These are phyloP conservation scores for Capsicum chinense DNA, from an alignment of 257 asterid genomes.

Conservation along the genomic window DNA sequence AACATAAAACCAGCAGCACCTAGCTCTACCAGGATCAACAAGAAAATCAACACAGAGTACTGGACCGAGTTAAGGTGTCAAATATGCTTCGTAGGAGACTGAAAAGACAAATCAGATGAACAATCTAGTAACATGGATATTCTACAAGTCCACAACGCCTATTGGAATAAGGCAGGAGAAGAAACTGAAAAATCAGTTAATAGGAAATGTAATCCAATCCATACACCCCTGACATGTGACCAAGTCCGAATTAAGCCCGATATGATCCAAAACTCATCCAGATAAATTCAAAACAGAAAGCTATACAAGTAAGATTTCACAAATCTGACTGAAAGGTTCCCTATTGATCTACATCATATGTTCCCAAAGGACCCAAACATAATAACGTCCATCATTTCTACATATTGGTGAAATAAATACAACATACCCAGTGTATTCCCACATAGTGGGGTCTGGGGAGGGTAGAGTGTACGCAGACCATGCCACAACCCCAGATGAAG, in stretches of 20 bases:
- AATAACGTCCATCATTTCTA: background rate
- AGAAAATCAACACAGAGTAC: slow-evolving; percentile 79
- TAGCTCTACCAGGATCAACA: slow-evolving; percentile 80
- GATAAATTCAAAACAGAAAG: background rate
- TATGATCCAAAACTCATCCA: slow-evolving; percentile 5
- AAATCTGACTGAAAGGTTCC: background rate
- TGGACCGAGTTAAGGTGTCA: slow-evolving; percentile 69
- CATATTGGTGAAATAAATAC: background rate
- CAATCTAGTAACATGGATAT: background rate
- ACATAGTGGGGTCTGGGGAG: too few relatives aligned
- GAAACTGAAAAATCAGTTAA: background rate
- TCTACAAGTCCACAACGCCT: background rate
- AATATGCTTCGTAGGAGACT: slow-evolving; percentile 29
- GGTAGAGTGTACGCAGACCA: too few relatives aligned
- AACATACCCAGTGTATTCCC: too few relatives aligned
- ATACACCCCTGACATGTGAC: background rate
- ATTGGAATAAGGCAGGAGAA: background rate
- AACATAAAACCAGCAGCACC: slow-evolving; percentile 86
- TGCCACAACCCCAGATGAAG: too few relatives aligned
- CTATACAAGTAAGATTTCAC: background rate
- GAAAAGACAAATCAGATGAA: slow-evolving; percentile 17
- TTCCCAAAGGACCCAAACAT: background rate
- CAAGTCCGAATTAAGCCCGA: background rate
- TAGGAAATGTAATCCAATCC: slow-evolving; percentile 20
- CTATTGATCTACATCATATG: background rate